Evolutionary conservation across 345 rosid species (phyloP), one percentile per base, ranked within the genome.

Genomic region (Dimocarpus longan): DNA sequence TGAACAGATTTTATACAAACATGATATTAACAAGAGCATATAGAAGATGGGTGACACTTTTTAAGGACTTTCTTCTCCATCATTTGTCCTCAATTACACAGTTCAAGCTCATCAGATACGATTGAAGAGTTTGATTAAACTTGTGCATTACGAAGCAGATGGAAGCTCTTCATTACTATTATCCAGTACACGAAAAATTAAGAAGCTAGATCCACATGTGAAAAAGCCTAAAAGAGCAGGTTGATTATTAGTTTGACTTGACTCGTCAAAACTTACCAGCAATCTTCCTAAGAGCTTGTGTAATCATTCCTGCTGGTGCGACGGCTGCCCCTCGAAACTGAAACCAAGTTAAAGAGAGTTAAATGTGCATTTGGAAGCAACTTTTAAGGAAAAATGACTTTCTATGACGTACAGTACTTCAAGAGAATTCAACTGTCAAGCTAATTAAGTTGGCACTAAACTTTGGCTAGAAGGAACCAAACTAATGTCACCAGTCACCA

Each of bases 251-350:
- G 67, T 62, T 80, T 50, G 79, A 37, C 37, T 24, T 26, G 19
- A 18, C 78, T 81, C 40, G 26, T 86, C 80, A 80, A 44, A 80
- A 78, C 84, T 76, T 91, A 15, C 86, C 83, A 44, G 89, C 79
- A 72, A 84, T 84, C 84, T 88, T 90, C 88, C 86, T 43, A 21
- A 93, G 88, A 77, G 90, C 90, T 87, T 91, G 80, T 80, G 85
- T 81, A 69, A 91, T 90, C 90, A 90, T 91, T 82, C 89, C 90
- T 40, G 78, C 93, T 0, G 97, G 85, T 42, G 94, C 87, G 63
- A 81, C 80, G 42, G 95, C 95, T 48, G 82, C 79, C 37, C 97
- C 94, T 32, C 88, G 89, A 76, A 93, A 90, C 98, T 90, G 88
- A 59, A 74, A 81, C 63, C 67, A 68, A 76, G 57, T 52, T 52